Base-by-base conservation (phyloP, 1,284 basidiomycete genomes). In the Irpex lacteus region DNA sequence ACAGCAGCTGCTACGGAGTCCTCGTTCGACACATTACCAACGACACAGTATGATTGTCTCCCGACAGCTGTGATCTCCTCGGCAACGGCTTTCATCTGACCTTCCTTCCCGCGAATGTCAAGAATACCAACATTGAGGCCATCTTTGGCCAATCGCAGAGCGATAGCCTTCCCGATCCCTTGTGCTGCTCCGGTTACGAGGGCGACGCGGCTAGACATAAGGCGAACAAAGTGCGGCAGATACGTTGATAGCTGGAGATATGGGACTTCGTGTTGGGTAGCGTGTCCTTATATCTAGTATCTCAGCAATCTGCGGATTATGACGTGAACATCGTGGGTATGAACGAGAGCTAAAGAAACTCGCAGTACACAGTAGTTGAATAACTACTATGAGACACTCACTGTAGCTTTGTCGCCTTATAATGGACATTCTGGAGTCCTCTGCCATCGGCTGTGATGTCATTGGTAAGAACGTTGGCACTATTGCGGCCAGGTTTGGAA, bases 111-210 rank as follows among this genome's bases (percentile, higher is more conserved):
- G 5, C 60, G 47, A 34, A 73, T 49, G 56, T 72, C 71, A 47
- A 66, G 67, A 19, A 73, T 49, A 9, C 64, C 70, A 13, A 73
- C 69, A 53, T 68, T 64, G 47, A 71, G 60, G 8, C 67, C 70
- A 52, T 72, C 70, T 7, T 63, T 56, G 7, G 71, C 70, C 4
- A 73, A 62, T 5, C 68, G 66, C 15, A 68, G 50, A 38, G 70
- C 69, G 13, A 72, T 67, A 47, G 69, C 69, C 21, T 64, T 59
- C 19, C 71, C 71, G 7, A 73, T 72, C 5, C 71, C 71, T 61
- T 67, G 70, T 9, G 70, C 63, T 3, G 64, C 67, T n/a, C 70
- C 71, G 40, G 71, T 73, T 26, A 73, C 68, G 53, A 71, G 62
- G 7, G 67, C 71, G 47, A 65, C 5, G 53, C 67, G 21, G 55